phyloP scores from a whole-genome alignment of 1,284 basidiomycete species.

The Peniophora sp. region DNA sequence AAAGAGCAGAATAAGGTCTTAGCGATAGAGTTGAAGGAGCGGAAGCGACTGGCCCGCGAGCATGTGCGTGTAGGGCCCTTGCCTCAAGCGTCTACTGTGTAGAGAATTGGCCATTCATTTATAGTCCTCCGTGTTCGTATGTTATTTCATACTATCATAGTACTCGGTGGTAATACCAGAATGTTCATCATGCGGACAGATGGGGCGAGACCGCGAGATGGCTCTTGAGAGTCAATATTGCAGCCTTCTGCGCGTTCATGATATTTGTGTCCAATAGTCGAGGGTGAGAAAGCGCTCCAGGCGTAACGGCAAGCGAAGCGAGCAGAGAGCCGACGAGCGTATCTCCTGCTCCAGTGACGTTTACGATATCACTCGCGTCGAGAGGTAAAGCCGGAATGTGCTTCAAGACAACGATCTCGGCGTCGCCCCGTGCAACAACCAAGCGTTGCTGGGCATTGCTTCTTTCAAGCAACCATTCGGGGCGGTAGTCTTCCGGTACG shows the following conservation, averaged over 20 bases:
- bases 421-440: slow-evolving; percentile 42
- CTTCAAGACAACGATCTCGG: slow-evolving; percentile 49
- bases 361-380: slow-evolving; percentile 39
- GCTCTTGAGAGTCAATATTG: slow-evolving; percentile 55
- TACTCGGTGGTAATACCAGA: background rate
- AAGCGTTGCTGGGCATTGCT: slow-evolving; percentile 40
- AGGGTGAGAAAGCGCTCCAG: slow-evolving; percentile 37
- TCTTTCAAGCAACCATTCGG: slow-evolving; percentile 38
- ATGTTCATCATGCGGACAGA: slow-evolving; percentile 26
- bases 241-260: slow-evolving; percentile 52
- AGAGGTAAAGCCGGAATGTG: slow-evolving; percentile 60
- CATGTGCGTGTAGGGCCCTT: slow-evolving; percentile 55
- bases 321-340: slow-evolving; percentile 75
- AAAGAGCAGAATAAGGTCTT: slow-evolving; percentile 31
- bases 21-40: slow-evolving; percentile 36
- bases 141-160: slow-evolving; percentile 1
- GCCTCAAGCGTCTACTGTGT: background rate
- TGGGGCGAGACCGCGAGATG: slow-evolving; percentile 57
- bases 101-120: background rate
- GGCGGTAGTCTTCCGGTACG: slow-evolving; percentile 31
- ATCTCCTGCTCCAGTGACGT: slow-evolving; percentile 89
- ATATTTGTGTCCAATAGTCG: slow-evolving; percentile 34
- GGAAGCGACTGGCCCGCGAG: slow-evolving; percentile 39
- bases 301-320: slow-evolving; percentile 41
- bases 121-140: no score